Evolutionary conservation across 129 eudicot genomes (phyloP), one percentile per base, ranked within the genome.

Genomic region (Oenanthe sinensis): DNA sequence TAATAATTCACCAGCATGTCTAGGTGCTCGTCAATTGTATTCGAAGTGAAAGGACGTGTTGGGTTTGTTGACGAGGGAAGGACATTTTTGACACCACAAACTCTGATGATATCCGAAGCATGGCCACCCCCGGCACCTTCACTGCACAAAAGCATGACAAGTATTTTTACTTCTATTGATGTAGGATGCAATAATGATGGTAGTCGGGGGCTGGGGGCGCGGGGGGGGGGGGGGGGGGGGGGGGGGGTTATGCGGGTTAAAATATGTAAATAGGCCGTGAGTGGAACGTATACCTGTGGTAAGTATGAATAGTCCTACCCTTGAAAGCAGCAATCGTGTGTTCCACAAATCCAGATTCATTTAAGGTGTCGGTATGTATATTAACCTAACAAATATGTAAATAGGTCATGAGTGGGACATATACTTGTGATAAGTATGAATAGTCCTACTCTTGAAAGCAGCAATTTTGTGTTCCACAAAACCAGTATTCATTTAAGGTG

Each of bases 71-170:
- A 95, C 58, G 99, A 95, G 40, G 99, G 99, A 47, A 95, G 74
- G 77, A 95, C 99, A 75, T 95, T 87, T 80, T 86, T 92, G 58
- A 90, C 91, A 72, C 99, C 99, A 78, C 99, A 95, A 43, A 95
- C 99, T 88, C 89, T 92, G 72, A 95, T 95, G 63, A 95, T 95
- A 87, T 95, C 97, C 63, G 99, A 96, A 84, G 99, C 99, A 92
- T 95, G 99, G 78, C 99, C 99, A 83, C 99, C 97, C 54, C 99
- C 99, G 52, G 97, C 97, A 46, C 99, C 99, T 89, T 95, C 99
- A 87, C 99, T 95, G 91, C 75, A 78, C 80, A 78, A 71, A 79
- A 52, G 71, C 26, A 75, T 72, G 50, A 62, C 50, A 78, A 71
- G 60, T 24, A 19, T 26, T 36, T 7, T 75, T 12, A 60, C n/a